Evolutionary conservation across 495 filamentous ascomycete genomes (phyloP).

Genomic region (Xylaria flabelliformis): DNA sequence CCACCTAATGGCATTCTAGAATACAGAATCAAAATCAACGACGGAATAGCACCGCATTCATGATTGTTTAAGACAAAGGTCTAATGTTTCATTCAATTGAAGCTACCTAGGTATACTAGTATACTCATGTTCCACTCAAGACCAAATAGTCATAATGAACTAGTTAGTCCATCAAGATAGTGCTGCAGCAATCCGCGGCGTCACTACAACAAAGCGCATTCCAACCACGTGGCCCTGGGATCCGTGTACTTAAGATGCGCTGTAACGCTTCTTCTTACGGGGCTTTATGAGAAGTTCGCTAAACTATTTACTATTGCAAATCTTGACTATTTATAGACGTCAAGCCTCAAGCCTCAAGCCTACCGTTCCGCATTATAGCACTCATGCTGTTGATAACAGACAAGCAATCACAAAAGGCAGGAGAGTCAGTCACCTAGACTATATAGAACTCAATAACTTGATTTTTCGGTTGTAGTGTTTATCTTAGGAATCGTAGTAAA

Average conservation of each 20-base stretch:
- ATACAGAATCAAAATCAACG: neutral
- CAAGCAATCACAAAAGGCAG: neutral
- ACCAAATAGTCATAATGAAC: neutral
- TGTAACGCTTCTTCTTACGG: neutral
- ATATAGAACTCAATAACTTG: neutral
- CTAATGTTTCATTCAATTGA: neutral
- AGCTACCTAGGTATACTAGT: neutral
- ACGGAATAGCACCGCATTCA: neutral
- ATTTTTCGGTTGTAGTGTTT: neutral
- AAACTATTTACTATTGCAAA: neutral
- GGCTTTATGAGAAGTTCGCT: neutral
- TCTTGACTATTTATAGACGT: slow-evolving; percentile 3
- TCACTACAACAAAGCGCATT: neutral
- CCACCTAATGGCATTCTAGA: neutral
- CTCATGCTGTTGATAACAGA: neutral
- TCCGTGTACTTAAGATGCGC: neutral
- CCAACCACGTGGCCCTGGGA: slow-evolving; percentile 2
- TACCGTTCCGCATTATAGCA: neutral
- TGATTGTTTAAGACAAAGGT: neutral
- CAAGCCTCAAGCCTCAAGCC: neutral
- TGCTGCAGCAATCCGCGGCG: neutral
- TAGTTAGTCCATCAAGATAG: neutral
- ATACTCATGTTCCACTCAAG: neutral
- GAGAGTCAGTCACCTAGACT: neutral
- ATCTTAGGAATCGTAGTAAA: neutral